Evolutionary conservation across 768 basidiomycete genomes (phyloP).

Genomic region (Pisolithus sp.): DNA sequence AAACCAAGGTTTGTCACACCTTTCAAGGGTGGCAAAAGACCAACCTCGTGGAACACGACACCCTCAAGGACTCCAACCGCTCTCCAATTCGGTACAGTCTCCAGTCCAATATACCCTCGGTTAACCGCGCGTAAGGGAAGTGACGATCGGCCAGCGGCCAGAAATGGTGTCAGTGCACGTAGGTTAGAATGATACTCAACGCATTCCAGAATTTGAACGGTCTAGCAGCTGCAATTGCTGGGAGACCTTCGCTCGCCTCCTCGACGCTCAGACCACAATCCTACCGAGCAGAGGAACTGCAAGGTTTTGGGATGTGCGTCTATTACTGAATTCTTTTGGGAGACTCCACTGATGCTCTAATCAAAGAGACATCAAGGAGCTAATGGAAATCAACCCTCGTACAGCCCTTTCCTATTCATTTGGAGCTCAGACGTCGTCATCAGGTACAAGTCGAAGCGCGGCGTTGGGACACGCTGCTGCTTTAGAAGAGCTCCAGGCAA

Average conservation of each 20-base stretch:
- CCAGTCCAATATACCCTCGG: constrained; percentile 20
- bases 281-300: constrained; percentile 37
- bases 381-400: constrained; percentile 48
- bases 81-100: not conserved
- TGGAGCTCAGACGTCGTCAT: constrained; percentile 33
- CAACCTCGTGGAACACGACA: constrained; percentile 25
- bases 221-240: constrained; percentile 25
- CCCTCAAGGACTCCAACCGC: constrained; percentile 1
- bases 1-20: constrained; percentile 50
- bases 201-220: not conserved
- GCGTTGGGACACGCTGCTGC: constrained; percentile 46
- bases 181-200: not conserved
- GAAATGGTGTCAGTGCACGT: constrained; percentile 24
- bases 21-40: constrained; percentile 50
- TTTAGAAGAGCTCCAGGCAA: constrained; percentile 44
- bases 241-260: constrained; percentile 39
- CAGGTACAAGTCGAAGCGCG: constrained; percentile 12
- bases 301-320: constrained; percentile 48
- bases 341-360: constrained; percentile 1
- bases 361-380: constrained; percentile 43
- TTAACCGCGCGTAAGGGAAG: constrained; percentile 6
- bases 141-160: constrained; percentile 5
- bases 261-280: constrained; percentile 49
- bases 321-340: not conserved
- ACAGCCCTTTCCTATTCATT: constrained; percentile 59